These are phyloP conservation scores for Microdochium trichocladiopsis DNA, from an alignment of 2,329 filamentous ascomycete species.

Conservation along the genomic window DNA sequence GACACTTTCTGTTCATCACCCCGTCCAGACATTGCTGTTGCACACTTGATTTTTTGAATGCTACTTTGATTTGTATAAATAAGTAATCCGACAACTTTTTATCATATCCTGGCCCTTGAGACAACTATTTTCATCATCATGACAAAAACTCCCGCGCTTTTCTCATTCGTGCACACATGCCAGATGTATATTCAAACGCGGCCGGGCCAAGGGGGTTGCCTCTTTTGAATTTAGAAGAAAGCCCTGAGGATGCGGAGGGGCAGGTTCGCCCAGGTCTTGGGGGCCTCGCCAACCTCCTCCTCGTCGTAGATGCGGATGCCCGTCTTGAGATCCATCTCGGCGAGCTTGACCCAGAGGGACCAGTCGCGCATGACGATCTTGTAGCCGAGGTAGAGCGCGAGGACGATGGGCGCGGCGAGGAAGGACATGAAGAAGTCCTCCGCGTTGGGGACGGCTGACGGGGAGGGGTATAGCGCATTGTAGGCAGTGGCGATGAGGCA, in stretches of 20 bases:
- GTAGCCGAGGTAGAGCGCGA: conserved; percentile 55
- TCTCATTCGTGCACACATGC: too few relatives aligned
- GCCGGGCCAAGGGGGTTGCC: too few relatives aligned
- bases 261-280: conserved; percentile 26
- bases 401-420: conserved; percentile 48
- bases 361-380: conserved; percentile 50
- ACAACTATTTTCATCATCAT: too few relatives aligned
- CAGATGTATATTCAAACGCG: too few relatives aligned
- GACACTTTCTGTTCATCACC: too few relatives aligned
- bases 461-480: conserved; percentile 48
- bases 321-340: conserved; percentile 55
- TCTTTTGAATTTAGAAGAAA: conserved; percentile 22
- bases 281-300: conserved; percentile 16
- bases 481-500: conserved; percentile 69
- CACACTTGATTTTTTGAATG: too few relatives aligned
- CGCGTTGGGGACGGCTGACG: conserved; percentile 25
- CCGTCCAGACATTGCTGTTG: too few relatives aligned
- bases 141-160: too few relatives aligned
- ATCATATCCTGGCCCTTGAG: too few relatives aligned
- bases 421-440: conserved; percentile 52
- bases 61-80: too few relatives aligned
- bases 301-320: conserved; percentile 42
- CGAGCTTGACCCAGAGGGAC: conserved; percentile 48
- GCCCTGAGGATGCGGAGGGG: conserved; percentile 23
- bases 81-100: too few relatives aligned